Base-by-base conservation (phyloP, 495 filamentous ascomycete species). In the Penicillium taxi region DNA sequence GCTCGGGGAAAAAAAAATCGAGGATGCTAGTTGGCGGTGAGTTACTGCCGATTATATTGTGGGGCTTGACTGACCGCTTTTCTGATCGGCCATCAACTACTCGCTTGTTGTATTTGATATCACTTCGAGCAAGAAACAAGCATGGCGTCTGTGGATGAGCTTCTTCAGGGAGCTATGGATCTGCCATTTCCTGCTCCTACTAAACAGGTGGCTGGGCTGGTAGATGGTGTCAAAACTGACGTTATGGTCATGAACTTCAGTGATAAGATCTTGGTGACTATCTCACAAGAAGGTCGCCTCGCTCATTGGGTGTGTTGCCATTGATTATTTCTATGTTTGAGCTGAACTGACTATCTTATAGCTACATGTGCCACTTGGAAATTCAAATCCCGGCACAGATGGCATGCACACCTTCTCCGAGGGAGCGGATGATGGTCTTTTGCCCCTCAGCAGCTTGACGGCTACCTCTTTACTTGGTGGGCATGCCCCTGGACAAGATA, bases 231-330 rank as follows among this genome's bases (percentile, higher is more conserved):
- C 26, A 58, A 69, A 11, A 98, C 91, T 3, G 78, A 86, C 47
- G 78, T 84, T 29, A 78, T 74, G 32, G 69, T 65, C 5, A 61
- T 84, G 23, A 74, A 65, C 47, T 96, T 96, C 65, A 77, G 81
- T 8, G 91, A 98, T 69, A 94, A 86, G 58, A 93, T 98, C 55
- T 66, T 98, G 52, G 61, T 98, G 27, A 95, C 87, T 0, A 74
- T 98, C 40, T 84, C 84, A 3, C 90, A 95, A 58, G 73, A 76
- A 40, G 91, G 90, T 26, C 74, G 84, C 45, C 65, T 96, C 23
- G 82, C 84, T 6, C 91, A 96, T 66, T 98, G 91, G 91, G 88
- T 95, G 55, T 43, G 66, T 66, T 18, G 23, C 2, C 33, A 21
- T 13, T 32, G 11, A 22, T 26, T 15, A 19, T 21, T 22, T 12